Conservation (phyloP, 116 monocot species). For the Dioscorea cayenensis region DNA sequence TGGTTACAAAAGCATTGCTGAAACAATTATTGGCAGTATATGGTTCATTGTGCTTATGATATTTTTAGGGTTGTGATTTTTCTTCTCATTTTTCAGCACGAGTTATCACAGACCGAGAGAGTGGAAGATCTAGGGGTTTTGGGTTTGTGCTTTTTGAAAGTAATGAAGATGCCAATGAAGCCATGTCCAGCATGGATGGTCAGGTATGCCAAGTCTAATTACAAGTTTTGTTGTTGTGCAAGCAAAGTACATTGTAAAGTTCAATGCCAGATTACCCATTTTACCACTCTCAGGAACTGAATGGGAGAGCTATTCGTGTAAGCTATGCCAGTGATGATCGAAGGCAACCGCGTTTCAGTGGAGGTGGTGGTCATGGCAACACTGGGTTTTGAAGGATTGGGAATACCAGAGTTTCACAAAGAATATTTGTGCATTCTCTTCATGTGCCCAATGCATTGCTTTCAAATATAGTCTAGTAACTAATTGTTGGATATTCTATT, state of each 20-base stretch:
- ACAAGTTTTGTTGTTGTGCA: not conserved
- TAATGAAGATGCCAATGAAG: constrained; percentile 32
- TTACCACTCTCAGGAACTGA: constrained; percentile 30
- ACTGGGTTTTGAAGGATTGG: not conserved
- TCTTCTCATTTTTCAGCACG: constrained; percentile 21
- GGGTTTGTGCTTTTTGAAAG: constrained; percentile 45
- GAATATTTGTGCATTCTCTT: too few relatives aligned
- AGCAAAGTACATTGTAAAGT: not conserved
- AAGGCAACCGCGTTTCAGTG: not conserved
- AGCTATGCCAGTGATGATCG: constrained; percentile 43
- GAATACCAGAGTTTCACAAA: not conserved
- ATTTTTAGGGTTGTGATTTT: not conserved
- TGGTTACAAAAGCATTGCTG: not conserved
- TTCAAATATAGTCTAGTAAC: too few relatives aligned
- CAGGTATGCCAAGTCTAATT: constrained; percentile 18
- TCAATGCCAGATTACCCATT: not conserved
- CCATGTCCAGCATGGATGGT: constrained; percentile 55
- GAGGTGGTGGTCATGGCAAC: constrained; percentile 3
- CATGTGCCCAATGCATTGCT: too few relatives aligned
- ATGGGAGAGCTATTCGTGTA: constrained; percentile 45
- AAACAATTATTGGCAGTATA: too few relatives aligned
- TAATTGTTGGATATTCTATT: too few relatives aligned
- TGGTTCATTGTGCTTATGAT: not conserved
- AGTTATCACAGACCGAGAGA: constrained; percentile 49
- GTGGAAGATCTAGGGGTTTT: constrained; percentile 60